Base-by-base conservation (phyloP, 352 stramenopile genomes). In the Globisporangium viniferum region DNA sequence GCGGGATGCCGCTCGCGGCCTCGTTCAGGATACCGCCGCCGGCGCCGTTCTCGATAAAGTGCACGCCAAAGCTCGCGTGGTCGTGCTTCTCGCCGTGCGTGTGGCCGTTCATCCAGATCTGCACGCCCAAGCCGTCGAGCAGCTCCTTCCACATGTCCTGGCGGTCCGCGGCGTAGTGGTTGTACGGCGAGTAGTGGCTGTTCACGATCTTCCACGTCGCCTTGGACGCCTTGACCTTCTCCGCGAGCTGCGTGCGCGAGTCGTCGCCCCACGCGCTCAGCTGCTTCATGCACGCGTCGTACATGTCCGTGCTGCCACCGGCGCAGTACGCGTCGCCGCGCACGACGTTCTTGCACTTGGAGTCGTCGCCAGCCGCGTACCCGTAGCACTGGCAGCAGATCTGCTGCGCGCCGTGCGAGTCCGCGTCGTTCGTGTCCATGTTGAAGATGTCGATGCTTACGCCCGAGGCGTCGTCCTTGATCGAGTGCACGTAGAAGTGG, bases 131-230 rank as follows among this genome's bases (percentile, higher is more conserved):
- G 46, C 75, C 78, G 7, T 85, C 53, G 10, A 92, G 73, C 10
- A 86, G 69, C 5, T 81, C 66, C 20, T 84, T 82, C 87, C 87
- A 95, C 62, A 76, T 82, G 31, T 87, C 75, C 76, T 86, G 85
- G 35, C 78, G 76, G 4, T 64, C 48, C 27, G 82, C 74, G 20
- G 84, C 76, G 65, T 90, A 90, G 75, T 95, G 87, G 61, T 84
- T 78, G 61, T 91, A 88, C 3, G 88, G 84, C 3, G 74, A 89
- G 76, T 95, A 95, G 74, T 94, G 88, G 46, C 77, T 88, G 71
- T 95, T 95, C 56, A 95, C 83, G 46, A 95, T 85, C 74, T 95
- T 95, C 83, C 86, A 95, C 46, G 84, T 89, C 2, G 87, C 87
- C 18, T 63, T 93, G 5, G 86, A 93, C 51, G 76, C 70, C 12